Base-by-base conservation (phyloP, 768 basidiomycete genomes). In the Pseudohyphozyma bogoriensis region DNA sequence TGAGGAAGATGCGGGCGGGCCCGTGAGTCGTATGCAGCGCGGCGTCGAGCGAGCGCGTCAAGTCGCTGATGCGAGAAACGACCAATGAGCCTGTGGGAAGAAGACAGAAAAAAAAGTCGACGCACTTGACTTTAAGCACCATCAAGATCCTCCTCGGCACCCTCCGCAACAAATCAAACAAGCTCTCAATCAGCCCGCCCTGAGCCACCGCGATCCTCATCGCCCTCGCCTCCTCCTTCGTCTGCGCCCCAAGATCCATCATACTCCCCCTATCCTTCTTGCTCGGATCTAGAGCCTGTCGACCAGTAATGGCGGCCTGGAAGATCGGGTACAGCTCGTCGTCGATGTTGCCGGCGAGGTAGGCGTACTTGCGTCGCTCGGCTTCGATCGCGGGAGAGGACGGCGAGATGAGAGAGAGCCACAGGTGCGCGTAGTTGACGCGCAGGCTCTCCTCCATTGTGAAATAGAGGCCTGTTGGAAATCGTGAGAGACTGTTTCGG, bases 241-340 rank as follows among this genome's bases (percentile, higher is more conserved):
- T 82, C 72, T 86, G 86, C 22, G 82, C 81, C 26, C 77, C 74
- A 72, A 89, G 79, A 42, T 89, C 85, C 37, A 89, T 79, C 78
- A 91, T 79, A 60, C 86, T 82, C 13, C 83, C 82, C 2, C 84
- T 51, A 22, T 67, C 5, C 73, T 63, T 69, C 77, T 79, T 56
- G 24, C 50, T 31, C 18, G 81, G 77, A 35, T 83, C 81, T 56
- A 93, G 73, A 2, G 82, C 83, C 22, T 87, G 83, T 44, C 90
- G 81, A 7, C 83, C 83, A 13, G 92, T 96, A 47, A 97, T 84
- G 18, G 92, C 92, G 26, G 89, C 88, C 73, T 96, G 90, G 63
- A 97, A 91, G 15, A 95, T 80, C 12, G 90, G 87, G 72, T 95
- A 97, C 86, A 92, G 69, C 0, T 55, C 32, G 13, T 65, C 67